These are phyloP conservation scores for Brettanomyces sp. DNA, from an alignment of 805 yeast genomes.

Conservation along the genomic window DNA sequence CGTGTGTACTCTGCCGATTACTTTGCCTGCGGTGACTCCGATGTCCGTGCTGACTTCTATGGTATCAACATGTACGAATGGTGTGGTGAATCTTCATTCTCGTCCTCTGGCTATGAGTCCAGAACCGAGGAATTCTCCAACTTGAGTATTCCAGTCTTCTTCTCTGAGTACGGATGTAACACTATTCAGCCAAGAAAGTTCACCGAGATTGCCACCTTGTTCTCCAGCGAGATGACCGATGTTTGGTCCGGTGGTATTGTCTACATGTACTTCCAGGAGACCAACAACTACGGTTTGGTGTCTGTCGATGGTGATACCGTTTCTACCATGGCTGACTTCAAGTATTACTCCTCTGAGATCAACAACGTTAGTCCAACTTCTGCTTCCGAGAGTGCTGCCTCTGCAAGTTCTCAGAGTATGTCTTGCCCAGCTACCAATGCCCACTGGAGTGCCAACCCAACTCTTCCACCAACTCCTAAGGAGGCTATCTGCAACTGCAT, in stretches of 20 bases:
- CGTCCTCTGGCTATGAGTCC: conserved; percentile 52
- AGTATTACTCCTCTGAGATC: conserved; percentile 53
- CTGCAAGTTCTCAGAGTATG: conserved; percentile 29
- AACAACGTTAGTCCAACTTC: conserved; percentile 43
- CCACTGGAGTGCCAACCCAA: conserved; percentile 60
- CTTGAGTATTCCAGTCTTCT: conserved; percentile 64
- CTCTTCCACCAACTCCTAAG: conserved; percentile 74
- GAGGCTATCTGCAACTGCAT: conserved; percentile 56
- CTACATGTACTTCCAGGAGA: conserved; percentile 75
- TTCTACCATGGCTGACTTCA: conserved; percentile 53
- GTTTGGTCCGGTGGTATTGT: conserved; percentile 90
- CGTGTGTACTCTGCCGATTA: conserved; percentile 64
- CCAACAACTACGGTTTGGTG: conserved; percentile 69
- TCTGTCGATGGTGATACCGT: conserved; percentile 36
- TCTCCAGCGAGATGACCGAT: conserved; percentile 61
- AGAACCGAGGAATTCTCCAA: conserved; percentile 58
- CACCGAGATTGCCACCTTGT: conserved; percentile 61
- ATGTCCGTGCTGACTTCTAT: conserved; percentile 65
- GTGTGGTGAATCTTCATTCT: conserved; percentile 62
- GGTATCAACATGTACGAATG: conserved; percentile 88
- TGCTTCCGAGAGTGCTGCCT: conserved; percentile 31
- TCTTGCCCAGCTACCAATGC: conserved; percentile 51
- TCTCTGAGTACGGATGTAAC: conserved; percentile 81
- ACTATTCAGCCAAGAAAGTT: conserved; percentile 59
- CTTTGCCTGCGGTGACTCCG: conserved; percentile 64